Evolutionary conservation across 2,329 filamentous ascomycete species (phyloP), one percentile per base, ranked within the genome.

Genomic region (Laburnicola sp.): DNA sequence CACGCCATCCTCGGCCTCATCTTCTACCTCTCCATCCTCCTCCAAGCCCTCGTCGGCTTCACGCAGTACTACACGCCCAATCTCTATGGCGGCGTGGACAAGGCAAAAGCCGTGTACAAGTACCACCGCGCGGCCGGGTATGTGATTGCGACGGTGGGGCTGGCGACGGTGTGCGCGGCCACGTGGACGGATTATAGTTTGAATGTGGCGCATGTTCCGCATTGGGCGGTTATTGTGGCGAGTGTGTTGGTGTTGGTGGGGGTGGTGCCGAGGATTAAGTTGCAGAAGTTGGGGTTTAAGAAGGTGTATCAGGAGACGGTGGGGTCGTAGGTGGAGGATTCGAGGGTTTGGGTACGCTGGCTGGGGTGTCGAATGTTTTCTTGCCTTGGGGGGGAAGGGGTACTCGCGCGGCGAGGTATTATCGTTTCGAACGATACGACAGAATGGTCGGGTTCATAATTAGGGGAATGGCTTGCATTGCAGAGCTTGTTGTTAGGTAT

Each of bases 101-200:
- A 85, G 2, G 93, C 91, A 21, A 95, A 92, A 80, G 79, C 79
- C 23, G 72, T 96, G 36, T 97, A 93, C 80, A 97, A 96, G 75
- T 96, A 92, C 65, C 94, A 97, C 72, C 84, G 93, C 27, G 75
- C 82, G 47, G 81, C 80, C 22, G 94, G 93, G 2, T 97, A 99
- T 69, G 59, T 84, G 6, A 76, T 92, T 51, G 75, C 93, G 47
- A 66, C 86, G 44, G 64, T 95, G 62, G 79, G 93, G 55, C 74
- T 96, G 55, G 84, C 83, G 7, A 94, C 92, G 0, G 81, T 96
- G 34, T 77, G 82, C 42, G 86, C 87, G 23, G 89, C 92, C 1
- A 90, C 86, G 2, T 80, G 86, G 74, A 97, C 93, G 1, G 79
- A 81, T 30, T 97, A 87, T 72, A 91, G 87, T 64, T 69, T 82